These are phyloP conservation scores for Boletus mariae DNA, from an alignment of 1,284 basidiomycete species.

Conservation along the genomic window DNA sequence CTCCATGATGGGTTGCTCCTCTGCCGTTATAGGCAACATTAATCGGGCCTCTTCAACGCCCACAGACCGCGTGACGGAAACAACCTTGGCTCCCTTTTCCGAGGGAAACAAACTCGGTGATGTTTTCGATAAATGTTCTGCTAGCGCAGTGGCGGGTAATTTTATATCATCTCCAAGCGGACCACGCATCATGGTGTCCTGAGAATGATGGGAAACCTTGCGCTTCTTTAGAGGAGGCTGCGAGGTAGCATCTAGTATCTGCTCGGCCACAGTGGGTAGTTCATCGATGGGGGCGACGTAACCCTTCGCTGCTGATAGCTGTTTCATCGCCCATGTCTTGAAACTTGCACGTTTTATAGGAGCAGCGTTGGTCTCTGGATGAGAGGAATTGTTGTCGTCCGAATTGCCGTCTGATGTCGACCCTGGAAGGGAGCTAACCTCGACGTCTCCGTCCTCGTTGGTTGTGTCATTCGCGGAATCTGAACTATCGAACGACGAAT, in stretches of 20 bases:
- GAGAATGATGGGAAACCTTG: conserved; percentile 34
- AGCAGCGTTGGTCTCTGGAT: conserved; percentile 11
- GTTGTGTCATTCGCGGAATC: conserved; percentile 59
- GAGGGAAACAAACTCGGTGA: conserved; percentile 15
- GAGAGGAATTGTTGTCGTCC: conserved; percentile 3
- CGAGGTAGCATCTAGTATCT: conserved; percentile 19
- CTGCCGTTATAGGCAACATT: conserved; percentile 85
- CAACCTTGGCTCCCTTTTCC: conserved; percentile 37
- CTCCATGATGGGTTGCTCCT: conserved; percentile 95
- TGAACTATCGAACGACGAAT: conserved; percentile 72
- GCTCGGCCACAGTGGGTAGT: conserved; percentile 3
- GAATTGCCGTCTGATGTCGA: conserved; percentile 14
- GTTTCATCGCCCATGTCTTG: conserved; percentile 83
- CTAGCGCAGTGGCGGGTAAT: conserved; percentile 60
- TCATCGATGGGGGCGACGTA: conserved; percentile 32
- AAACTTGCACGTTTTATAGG: conserved; percentile 51
- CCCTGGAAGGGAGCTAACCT: conserved; percentile 3
- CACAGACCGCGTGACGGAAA: conserved; percentile 65
- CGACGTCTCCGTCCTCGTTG: conserved; percentile 33
- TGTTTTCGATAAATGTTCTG: conserved; percentile 43
- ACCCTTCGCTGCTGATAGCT: conserved; percentile 59
- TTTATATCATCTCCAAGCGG: conserved; percentile 66
- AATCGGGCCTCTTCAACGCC: conserved; percentile 80
- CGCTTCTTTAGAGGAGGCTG: conserved; percentile 41
- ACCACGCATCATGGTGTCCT: conserved; percentile 49